A percentile compares a stretch with the other conserved stretches of the same genome.
Evolutionary conservation across 768 basidiomycete genomes (phyloP).

Genomic region (Mycena venus): DNA sequence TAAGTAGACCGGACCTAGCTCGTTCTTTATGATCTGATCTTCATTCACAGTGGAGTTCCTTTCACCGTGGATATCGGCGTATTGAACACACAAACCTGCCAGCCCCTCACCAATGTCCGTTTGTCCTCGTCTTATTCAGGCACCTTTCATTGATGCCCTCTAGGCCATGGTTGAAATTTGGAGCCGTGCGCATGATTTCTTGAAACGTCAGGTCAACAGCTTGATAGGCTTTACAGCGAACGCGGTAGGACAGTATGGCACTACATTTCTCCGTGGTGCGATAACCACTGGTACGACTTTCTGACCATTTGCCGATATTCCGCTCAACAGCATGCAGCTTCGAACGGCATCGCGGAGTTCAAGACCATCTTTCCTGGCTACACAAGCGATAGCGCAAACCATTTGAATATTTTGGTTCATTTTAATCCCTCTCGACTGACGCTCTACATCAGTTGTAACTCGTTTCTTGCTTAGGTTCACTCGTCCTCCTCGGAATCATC

Average conservation of each 20-base stretch:
- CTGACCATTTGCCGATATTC: background rate
- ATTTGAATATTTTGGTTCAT: constrained; percentile 54
- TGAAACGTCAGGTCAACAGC: background rate
- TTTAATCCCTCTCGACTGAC: too few species aligned
- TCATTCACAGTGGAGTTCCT: constrained; percentile 46
- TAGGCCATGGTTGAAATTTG: constrained; percentile 55
- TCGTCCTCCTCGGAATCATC: constrained; percentile 42
- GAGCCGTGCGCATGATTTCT: constrained; percentile 36
- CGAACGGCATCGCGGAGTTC: constrained; percentile 55
- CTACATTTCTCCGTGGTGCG: constrained; percentile 53
- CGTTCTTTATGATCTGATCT: background rate
- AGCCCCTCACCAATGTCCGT: constrained; percentile 46
- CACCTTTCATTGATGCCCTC: background rate
- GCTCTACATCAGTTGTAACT: too few species aligned
- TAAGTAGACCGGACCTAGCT: constrained; percentile 19
- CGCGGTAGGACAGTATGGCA: constrained; percentile 48
- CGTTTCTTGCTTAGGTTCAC: too few species aligned
- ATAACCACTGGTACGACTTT: constrained; percentile 35
- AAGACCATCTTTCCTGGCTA: constrained; percentile 53
- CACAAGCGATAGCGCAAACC: constrained; percentile 51
- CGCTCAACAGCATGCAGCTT: background rate
- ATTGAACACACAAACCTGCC: constrained; percentile 53
- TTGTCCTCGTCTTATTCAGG: background rate
- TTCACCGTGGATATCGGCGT: constrained; percentile 54
- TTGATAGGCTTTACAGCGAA: constrained; percentile 43